Evolutionary conservation across 2,329 filamentous ascomycete genomes (phyloP).

Genomic region (Pseudocercospora crystallina): DNA sequence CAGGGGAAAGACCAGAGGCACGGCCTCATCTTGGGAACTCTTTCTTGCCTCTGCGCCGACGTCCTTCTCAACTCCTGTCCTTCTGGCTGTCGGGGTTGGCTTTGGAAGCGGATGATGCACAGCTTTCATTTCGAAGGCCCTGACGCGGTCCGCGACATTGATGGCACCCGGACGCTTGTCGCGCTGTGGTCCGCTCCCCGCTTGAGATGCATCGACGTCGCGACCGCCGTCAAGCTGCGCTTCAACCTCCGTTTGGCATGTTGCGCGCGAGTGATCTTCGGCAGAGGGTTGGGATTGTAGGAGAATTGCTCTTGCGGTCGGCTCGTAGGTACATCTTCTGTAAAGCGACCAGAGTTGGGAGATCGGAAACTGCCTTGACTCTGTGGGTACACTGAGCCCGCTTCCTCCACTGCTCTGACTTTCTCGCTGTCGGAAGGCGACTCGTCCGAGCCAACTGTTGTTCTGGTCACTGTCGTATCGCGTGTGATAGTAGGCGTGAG

Average conservation of each 20-base stretch:
- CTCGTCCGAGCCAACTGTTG: not conserved
- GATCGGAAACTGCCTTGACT: conserved; percentile 1
- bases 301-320: conserved; percentile 12
- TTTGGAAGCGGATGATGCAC: conserved; percentile 1
- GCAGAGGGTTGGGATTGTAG: not conserved
- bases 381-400: conserved; percentile 8
- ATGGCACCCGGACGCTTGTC: not conserved
- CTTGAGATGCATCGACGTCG: conserved; percentile 10
- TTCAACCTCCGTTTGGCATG: conserved; percentile 12
- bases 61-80: conserved; percentile 1
- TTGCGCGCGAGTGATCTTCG: not conserved
- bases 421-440: not conserved
- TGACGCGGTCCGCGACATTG: conserved; percentile 23
- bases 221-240: conserved; percentile 15
- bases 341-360: conserved; percentile 1
- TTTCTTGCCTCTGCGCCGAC: not conserved
- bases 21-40: conserved; percentile 1
- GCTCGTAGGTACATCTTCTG: conserved; percentile 12
- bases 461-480: not conserved
- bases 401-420: conserved; percentile 1
- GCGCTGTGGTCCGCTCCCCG: not conserved
- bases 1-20: conserved; percentile 30
- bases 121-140: conserved; percentile 18
- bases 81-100: conserved; percentile 2
- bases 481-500: not conserved